Base-by-base conservation (phyloP, 306 rosid genomes). In the Pueraria montana region DNA sequence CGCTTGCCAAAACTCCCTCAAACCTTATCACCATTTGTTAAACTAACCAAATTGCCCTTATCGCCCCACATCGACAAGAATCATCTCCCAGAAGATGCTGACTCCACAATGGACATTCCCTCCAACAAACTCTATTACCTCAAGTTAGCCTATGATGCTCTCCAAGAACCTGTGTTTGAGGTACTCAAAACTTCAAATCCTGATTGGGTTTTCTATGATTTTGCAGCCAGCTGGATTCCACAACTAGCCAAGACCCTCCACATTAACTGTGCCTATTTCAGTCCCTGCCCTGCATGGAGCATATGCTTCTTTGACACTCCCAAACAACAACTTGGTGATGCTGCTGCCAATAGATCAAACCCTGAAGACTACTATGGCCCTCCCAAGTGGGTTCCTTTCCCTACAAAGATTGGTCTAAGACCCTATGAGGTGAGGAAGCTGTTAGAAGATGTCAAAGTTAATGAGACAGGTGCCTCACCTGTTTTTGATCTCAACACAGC, bases 201-300 rank as follows among this genome's bases (percentile, higher is more conserved):
- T 5, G 86, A 92, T 67, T 92, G 96, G 96, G 79, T 92, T 56
- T 81, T 92, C 81, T 73, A 48, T 48, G 93, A 90, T 74, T 91
- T 79, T 65, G 84, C 59, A 46, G 90, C 88, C 3, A 34, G 82
- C 16, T 85, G 88, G 88, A 26, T 85, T 11, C 88, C 85, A 20
- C 32, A 75, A 11, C 1, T 85, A 13, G 81, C 74, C 16, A 76
- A 27, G 34, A 69, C n/a, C 38, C 56, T 85, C 68, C 26, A 85
- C 38, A 80, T 80, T 67, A 40, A 61, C 0, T 78, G 59, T 62
- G 90, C 85, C 27, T 82, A 79, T 59, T 87, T 87, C 40, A 83
- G 94, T 67, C 56, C 82, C 2, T 80, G 85, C 21, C 88, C 88
- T 56, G 88, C 85, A 4, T 85, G 88, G 88, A 85, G 26, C 46